These are phyloP conservation scores for Aegilops sharonensis DNA, from an alignment of 176 grass and related monocot species.

Conservation along the genomic window DNA sequence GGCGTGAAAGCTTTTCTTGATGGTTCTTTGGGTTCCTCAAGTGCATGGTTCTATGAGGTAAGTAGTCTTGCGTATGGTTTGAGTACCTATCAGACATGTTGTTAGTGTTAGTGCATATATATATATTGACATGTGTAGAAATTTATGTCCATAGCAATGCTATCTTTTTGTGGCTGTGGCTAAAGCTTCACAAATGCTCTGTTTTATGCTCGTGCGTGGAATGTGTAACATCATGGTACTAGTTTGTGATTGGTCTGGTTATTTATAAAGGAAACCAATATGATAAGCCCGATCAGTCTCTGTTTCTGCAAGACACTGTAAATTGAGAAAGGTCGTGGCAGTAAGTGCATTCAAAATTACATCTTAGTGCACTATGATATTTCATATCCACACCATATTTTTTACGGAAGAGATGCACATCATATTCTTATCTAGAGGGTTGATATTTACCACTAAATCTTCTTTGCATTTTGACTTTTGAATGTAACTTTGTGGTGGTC, in stretches of 20 bases:
- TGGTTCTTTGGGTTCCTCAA: constrained; percentile 89
- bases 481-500: not conserved
- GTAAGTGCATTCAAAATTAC: not conserved
- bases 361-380: not conserved
- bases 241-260: not conserved
- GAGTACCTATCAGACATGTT: not conserved
- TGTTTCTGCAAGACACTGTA: not conserved
- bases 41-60: constrained; percentile 87
- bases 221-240: not conserved
- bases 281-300: not conserved
- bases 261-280: not conserved
- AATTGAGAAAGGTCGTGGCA: too few relatives aligned
- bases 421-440: too few relatives aligned
- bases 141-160: not conserved
- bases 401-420: too few relatives aligned
- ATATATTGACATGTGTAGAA: not conserved
- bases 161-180: not conserved
- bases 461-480: not conserved
- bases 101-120: not conserved
- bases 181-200: not conserved
- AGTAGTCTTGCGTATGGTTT: not conserved
- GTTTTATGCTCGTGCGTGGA: not conserved
- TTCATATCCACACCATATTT: not conserved
- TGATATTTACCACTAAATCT: not conserved
- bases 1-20: constrained; percentile 97